These are phyloP conservation scores for Termitomyces eurrhizus DNA, from an alignment of 768 basidiomycete species.

Conservation along the genomic window DNA sequence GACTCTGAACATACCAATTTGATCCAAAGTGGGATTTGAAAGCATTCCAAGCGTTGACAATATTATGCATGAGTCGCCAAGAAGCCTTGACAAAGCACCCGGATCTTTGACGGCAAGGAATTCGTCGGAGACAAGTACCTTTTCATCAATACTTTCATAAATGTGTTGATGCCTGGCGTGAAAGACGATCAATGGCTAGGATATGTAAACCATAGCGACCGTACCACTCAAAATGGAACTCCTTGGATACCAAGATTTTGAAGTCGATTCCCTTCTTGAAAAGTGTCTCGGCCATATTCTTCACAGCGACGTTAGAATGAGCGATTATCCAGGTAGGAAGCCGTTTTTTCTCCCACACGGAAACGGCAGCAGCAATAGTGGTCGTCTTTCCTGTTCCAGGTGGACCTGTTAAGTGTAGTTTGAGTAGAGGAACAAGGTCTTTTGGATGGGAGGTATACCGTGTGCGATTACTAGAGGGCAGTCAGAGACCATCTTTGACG, in stretches of 20 bases:
- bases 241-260: slow-evolving; percentile 42
- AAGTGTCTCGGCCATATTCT: slow-evolving; percentile 45
- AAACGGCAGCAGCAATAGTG: slow-evolving; percentile 41
- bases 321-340: slow-evolving; percentile 37
- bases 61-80: slow-evolving; percentile 31
- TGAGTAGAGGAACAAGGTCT: neutral
- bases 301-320: slow-evolving; percentile 49
- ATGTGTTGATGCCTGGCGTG: slow-evolving; percentile 46
- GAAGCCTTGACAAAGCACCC: slow-evolving; percentile 19
- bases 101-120: slow-evolving; percentile 23
- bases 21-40: slow-evolving; percentile 38
- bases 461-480: slow-evolving; percentile 33
- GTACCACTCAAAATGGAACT: slow-evolving; percentile 48
- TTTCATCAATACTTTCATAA: slow-evolving; percentile 29
- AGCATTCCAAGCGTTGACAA: slow-evolving; percentile 50
- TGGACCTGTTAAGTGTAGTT: slow-evolving; percentile 29
- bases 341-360: slow-evolving; percentile 26
- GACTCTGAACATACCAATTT: slow-evolving; percentile 28
- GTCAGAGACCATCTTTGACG: slow-evolving; percentile 29
- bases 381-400: slow-evolving; percentile 54
- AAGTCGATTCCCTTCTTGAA: slow-evolving; percentile 32
- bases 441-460: slow-evolving; percentile 20
- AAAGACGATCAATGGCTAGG: neutral
- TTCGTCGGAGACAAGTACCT: slow-evolving; percentile 39
- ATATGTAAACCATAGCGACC: neutral